These are phyloP conservation scores for Musa balbisiana DNA, from an alignment of 202 grass and related monocot genomes.

Conservation along the genomic window DNA sequence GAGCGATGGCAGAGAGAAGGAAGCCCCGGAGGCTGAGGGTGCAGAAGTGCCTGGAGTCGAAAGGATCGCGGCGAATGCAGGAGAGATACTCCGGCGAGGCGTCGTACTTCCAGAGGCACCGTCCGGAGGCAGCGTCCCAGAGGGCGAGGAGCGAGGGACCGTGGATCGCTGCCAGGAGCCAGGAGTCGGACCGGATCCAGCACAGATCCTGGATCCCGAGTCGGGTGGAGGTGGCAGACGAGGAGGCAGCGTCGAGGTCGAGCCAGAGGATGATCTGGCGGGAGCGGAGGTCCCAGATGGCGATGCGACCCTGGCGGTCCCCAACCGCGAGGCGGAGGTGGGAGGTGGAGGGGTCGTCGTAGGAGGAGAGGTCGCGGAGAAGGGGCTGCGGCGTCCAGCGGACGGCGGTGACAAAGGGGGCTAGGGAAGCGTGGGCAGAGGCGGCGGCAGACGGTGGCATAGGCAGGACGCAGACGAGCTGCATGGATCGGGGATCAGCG, in stretches of 20 bases:
- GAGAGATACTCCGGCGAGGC: conserved; percentile 83
- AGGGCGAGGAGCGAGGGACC: conserved; percentile 74
- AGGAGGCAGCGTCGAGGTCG: conserved; percentile 45
- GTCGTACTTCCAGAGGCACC: conserved; percentile 90
- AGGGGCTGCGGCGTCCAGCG: conserved; percentile 60
- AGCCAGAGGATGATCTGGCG: conserved; percentile 67
- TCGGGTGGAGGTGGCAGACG: conserved; percentile 29
- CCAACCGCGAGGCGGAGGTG: conserved; percentile 71
- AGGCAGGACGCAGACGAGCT: conserved; percentile 73
- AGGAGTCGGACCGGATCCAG: conserved; percentile 73
- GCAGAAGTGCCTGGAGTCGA: conserved; percentile 75
- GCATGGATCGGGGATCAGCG: conserved; percentile 83
- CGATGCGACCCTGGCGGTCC: conserved; percentile 83
- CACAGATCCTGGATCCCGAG: conserved; percentile 84
- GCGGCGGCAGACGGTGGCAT: conserved; percentile 55
- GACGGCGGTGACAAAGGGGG: conserved; percentile 86
- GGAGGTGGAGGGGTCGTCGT: conserved; percentile 34
- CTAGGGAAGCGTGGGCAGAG: conserved; percentile 29
- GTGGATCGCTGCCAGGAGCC: conserved; percentile 80
- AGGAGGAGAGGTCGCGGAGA: conserved; percentile 32
- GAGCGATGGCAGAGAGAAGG: conserved; percentile 60
- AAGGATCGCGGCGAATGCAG: conserved; percentile 74
- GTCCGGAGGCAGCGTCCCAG: conserved; percentile 51
- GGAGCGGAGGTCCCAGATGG: conserved; percentile 70
- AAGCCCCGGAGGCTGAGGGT: conserved; percentile 69